A percentile compares a stretch with the other conserved stretches of the same genome.
Conservation (phyloP, 2,329 filamentous ascomycete genomes). For the Myrmaecium sp. region DNA sequence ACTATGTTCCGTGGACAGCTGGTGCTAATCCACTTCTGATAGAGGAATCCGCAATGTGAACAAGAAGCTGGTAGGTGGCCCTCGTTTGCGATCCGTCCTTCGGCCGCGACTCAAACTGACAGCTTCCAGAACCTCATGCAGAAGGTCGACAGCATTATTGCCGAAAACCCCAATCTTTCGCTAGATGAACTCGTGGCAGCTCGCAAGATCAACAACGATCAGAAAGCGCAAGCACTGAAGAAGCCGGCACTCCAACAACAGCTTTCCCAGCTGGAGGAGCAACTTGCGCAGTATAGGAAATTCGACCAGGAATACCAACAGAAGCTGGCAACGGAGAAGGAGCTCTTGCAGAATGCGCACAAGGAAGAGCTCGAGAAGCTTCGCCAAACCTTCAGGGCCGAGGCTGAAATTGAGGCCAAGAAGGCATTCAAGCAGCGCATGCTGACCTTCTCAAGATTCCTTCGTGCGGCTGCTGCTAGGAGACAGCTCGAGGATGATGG, state of each 20-base stretch:
- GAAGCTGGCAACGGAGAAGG: slow-evolving; percentile 41
- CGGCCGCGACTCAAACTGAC: slow-evolving; percentile 8
- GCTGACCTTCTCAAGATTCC: slow-evolving; percentile 59
- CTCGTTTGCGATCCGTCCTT: neutral
- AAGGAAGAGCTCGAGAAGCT: slow-evolving; percentile 39
- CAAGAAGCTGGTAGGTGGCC: slow-evolving; percentile 72
- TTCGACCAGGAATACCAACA: slow-evolving; percentile 55
- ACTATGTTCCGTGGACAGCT: too few relatives aligned
- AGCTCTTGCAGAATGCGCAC: slow-evolving; percentile 35
- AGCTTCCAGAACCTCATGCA: slow-evolving; percentile 44
- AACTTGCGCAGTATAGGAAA: slow-evolving; percentile 58
- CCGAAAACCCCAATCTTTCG: slow-evolving; percentile 50
- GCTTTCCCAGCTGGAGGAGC: slow-evolving; percentile 54
- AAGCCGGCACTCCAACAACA: slow-evolving; percentile 56
- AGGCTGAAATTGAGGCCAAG: slow-evolving; percentile 31
- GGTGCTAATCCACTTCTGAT: slow-evolving; percentile 3
- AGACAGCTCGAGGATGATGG: slow-evolving; percentile 55
- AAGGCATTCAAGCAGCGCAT: slow-evolving; percentile 43
- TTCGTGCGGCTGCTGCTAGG: slow-evolving; percentile 59
- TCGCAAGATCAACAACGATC: slow-evolving; percentile 65
- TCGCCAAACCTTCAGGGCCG: slow-evolving; percentile 36
- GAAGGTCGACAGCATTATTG: slow-evolving; percentile 54
- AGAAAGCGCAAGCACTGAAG: slow-evolving; percentile 61
- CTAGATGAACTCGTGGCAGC: slow-evolving; percentile 55
- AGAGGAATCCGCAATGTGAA: slow-evolving; percentile 82